Percentiles rank a stretch among this genome's conserved stretches.
Evolutionary conservation across 2,329 filamentous ascomycete species (phyloP).

Genomic region (Diaporthe citrichinensis): DNA sequence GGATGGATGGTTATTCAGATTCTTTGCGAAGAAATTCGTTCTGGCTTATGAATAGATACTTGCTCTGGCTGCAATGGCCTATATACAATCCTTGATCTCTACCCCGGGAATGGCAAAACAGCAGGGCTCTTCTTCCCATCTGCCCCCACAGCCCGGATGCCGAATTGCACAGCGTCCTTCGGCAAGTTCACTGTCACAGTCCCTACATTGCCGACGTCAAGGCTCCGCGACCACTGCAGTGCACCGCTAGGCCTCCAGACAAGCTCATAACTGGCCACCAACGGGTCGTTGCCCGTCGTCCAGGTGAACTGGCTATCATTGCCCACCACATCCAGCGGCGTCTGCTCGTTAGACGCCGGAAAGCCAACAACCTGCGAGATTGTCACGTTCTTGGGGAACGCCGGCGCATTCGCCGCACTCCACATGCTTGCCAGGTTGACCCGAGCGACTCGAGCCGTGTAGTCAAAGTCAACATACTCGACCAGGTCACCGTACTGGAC

Average conservation of each 20-base stretch:
- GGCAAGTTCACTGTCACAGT: constrained; percentile 62
- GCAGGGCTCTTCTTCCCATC: constrained; percentile 62
- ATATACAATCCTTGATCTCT: not conserved
- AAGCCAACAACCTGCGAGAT: constrained; percentile 37
- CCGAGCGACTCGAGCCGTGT: constrained; percentile 65
- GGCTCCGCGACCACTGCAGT: constrained; percentile 63
- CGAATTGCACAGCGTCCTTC: constrained; percentile 72
- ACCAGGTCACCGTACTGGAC: constrained; percentile 68
- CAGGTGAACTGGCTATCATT: constrained; percentile 67
- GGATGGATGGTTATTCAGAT: constrained; percentile 6
- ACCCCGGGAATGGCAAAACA: constrained; percentile 42
- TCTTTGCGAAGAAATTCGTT: constrained; percentile 15
- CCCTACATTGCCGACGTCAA: constrained; percentile 63
- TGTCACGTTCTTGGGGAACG: constrained; percentile 62
- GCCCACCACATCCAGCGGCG: constrained; percentile 54
- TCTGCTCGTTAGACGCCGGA: constrained; percentile 49
- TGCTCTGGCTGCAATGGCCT: not conserved
- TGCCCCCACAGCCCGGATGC: constrained; percentile 64
- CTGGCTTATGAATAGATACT: not conserved
- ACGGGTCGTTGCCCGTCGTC: constrained; percentile 52
- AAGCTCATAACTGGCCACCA: constrained; percentile 65
- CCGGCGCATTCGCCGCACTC: constrained; percentile 66
- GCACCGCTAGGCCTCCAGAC: constrained; percentile 67
- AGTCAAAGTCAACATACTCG: constrained; percentile 71
- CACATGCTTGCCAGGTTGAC: constrained; percentile 70